These are phyloP conservation scores for Solanum okadae DNA, from an alignment of 257 asterid genomes.

Conservation along the genomic window DNA sequence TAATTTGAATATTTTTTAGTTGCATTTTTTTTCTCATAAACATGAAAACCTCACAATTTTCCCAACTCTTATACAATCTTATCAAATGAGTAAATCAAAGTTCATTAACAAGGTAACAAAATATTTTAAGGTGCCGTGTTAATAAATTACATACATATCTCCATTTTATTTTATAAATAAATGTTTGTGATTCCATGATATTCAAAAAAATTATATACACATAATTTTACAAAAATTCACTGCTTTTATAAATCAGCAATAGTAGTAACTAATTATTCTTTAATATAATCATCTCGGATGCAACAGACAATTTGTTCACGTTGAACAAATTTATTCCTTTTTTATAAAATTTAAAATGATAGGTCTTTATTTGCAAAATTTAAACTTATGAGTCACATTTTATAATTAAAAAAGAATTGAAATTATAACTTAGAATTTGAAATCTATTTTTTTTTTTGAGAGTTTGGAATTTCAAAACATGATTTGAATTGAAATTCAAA, in stretches of 20 bases:
- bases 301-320: fast-evolving
- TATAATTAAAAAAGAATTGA: fast-evolving
- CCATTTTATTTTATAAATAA: not conserved
- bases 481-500: not conserved
- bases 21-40: not conserved
- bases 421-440: too few species aligned
- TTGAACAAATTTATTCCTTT: too few species aligned
- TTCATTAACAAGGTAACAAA: not conserved
- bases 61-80: too few species aligned
- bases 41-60: not conserved
- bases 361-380: too few species aligned
- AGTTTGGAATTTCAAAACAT: not conserved
- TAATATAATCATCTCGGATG: too few species aligned
- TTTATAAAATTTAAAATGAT: too few species aligned
- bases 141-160: not conserved
- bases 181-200: too few species aligned
- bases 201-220: not conserved
- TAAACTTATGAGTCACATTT: too few species aligned
- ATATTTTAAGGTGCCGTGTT: fast-evolving
- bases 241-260: too few species aligned
- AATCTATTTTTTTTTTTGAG: not conserved
- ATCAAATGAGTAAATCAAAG: too few species aligned
- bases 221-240: not conserved
- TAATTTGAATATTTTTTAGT: too few species aligned
- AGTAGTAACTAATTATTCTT: not conserved